Evolutionary conservation across 345 rosid species (phyloP), one percentile per base, ranked within the genome.

Genomic region (Cardiospermum halicacabum): DNA sequence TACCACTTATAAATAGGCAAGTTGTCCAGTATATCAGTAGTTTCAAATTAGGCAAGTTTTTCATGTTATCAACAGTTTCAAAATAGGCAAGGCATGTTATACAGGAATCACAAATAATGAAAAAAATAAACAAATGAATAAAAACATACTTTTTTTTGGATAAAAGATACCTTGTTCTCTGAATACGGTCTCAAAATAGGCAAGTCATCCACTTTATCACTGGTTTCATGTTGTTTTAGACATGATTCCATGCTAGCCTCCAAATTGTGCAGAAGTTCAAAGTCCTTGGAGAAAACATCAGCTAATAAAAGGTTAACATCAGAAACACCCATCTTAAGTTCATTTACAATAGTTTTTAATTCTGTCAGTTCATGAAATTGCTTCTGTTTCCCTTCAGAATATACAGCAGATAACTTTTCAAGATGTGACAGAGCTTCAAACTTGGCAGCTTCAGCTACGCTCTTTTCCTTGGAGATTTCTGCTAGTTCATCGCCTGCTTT

Each of bases 401-500:
- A 70, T 68, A 51, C 56, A 24, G 74, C 60, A 58, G 86, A 85
- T 66, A 80, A 58, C 58, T 75, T 73, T 64, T 91, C 87, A 57
- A 77, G 68, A 59, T 28, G 81, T 31, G 84, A 78, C 32, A 85
- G 64, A 50, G 84, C 89, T 71, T 87, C 92, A 65, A 66, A 32
- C 72, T 78, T 84, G 61, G 85, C 85, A 79, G 90, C 75, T 80
- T 81, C 92, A 9, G 84, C 76, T 21, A 54, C 73, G 57, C 85
- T 89, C 65, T 80, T 90, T 64, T 72, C 78, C 66, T 69, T 75
- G 62, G 81, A 77, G 64, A 85, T 71, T 60, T 79, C 83, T 51
- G 70, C 48, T 64, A 86, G 74, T 65, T 86, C 87, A 68, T 60
- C 55, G 10, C 74, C 69, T 74, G 64, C 69, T 56, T 81, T 79